phyloP scores from a whole-genome alignment of 805 yeast genomes.

The Ogataea glucozyma region DNA sequence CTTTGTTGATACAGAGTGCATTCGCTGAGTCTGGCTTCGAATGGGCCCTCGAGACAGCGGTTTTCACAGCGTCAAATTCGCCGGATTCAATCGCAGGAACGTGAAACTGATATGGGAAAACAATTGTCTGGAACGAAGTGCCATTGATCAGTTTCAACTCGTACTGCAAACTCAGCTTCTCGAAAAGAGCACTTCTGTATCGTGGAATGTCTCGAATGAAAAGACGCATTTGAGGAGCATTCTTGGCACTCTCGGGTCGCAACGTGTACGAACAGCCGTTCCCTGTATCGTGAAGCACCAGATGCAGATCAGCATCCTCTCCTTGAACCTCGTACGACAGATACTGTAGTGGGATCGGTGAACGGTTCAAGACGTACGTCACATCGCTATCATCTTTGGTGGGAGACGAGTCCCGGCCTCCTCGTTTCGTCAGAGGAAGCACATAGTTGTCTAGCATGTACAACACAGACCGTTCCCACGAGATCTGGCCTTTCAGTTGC shows the following conservation, averaged over 20 bases:
- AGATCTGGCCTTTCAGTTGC: constrained; percentile 28
- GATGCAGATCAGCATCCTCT: constrained; percentile 20
- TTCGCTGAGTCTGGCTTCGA: constrained; percentile 20
- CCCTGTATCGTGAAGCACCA: constrained; percentile 28
- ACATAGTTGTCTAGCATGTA: constrained; percentile 41
- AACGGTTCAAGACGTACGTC: constrained; percentile 23
- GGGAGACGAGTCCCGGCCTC: not conserved
- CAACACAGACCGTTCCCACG: constrained; percentile 45
- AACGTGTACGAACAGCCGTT: constrained; percentile 21
- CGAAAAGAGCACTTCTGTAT: constrained; percentile 25
- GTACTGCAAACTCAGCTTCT: constrained; percentile 19
- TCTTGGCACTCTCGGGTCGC: constrained; percentile 23
- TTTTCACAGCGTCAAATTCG: constrained; percentile 17
- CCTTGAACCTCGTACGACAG: constrained; percentile 17
- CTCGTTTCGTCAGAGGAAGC: constrained; percentile 25
- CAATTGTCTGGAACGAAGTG: constrained; percentile 19
- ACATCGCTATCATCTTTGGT: constrained; percentile 17
- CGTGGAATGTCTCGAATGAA: constrained; percentile 27
- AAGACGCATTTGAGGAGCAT: constrained; percentile 25
- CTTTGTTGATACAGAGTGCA: constrained; percentile 16
- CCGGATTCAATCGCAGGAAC: constrained; percentile 13
- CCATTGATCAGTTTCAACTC: constrained; percentile 27
- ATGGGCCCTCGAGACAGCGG: constrained; percentile 11
- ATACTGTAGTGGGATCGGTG: constrained; percentile 35
- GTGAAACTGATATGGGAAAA: constrained; percentile 10